Evolutionary conservation across 441 rosid genomes (phyloP), one percentile per base, ranked within the genome.

Genomic region (Euphorbia celastroides): DNA sequence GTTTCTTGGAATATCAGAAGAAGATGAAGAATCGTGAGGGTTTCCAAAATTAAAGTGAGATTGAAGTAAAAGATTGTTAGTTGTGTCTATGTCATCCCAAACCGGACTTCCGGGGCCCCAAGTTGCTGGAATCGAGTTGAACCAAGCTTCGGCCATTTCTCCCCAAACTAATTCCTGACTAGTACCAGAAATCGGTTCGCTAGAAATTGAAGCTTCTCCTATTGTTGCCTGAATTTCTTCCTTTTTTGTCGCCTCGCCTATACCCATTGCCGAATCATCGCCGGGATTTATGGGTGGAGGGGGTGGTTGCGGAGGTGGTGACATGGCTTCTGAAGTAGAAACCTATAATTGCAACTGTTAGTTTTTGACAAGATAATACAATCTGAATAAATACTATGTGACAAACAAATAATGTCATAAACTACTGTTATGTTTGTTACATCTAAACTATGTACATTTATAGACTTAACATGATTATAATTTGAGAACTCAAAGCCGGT

Each of bases 81-180:
- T 67, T 28, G 82, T 60, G 57, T 90, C 98, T 70, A 93, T 73
- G 77, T 93, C 93, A 76, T 93, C 98, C 98, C 98, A 93, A 0
- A 93, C 88, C 13, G 98, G 79, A 74, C 96, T 93, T 25, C 87
- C 98, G 17, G 96, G 97, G 42, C 93, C 97, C 97, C 97, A 93
- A 59, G 87, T 96, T 27, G 80, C 82, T 14, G 89, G 91, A 68
- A 89, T 86, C 46, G 95, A 83, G 82, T 83, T 84, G 79, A 84
- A 79, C 97, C 98, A 93, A 57, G 82, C 87, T 54, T 85, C 96
- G 20, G 83, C 83, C 93, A 87, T 83, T 1, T 79, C 97, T 76
- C 87, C 86, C 96, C 96, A 92, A 6, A 42, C 81, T 58, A 74
- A 64, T 58, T 85, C 93, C 60, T 81, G 82, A 38, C 66, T 73